Evolutionary conservation across 225 moss, liverwort and hornwort species (phyloP).

Genomic region (Physcomitrellopsis africana): DNA sequence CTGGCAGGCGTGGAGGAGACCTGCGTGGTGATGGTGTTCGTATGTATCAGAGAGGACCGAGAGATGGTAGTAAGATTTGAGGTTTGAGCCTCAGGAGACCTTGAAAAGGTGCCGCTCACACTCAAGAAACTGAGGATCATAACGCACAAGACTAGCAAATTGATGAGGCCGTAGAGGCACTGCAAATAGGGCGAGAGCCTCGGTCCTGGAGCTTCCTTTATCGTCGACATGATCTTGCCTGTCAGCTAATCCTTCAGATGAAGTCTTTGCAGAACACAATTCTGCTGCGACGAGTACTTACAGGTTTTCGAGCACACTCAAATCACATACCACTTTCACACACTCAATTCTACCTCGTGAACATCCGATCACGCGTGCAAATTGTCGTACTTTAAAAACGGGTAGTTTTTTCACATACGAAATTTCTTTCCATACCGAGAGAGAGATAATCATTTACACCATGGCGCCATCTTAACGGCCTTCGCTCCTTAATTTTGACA

Average conservation of each 20-base stretch:
- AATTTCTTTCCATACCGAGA: no score
- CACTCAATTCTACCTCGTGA: no score
- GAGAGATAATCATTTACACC: no score
- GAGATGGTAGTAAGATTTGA: conserved; percentile 5
- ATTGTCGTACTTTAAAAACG: no score
- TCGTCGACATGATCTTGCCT: conserved; percentile 41
- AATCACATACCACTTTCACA: no score
- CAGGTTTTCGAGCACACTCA: no score
- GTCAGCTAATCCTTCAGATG: not conserved
- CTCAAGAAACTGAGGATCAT: conserved; percentile 39
- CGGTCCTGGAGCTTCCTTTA: conserved; percentile 42
- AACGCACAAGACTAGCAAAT: conserved; percentile 42
- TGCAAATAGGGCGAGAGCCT: conserved; percentile 47
- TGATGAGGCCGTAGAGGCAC: conserved; percentile 48
- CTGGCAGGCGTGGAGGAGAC: not conserved
- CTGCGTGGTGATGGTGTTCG: not conserved
- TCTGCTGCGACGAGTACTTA: no score
- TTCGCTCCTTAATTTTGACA: no score
- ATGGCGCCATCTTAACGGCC: no score
- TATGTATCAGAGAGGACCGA: not conserved
- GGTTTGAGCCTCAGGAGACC: not conserved
- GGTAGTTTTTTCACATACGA: no score
- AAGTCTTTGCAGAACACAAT: conserved; percentile 31
- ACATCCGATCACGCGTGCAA: no score
- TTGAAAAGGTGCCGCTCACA: conserved; percentile 27